Evolutionary conservation across 2,329 filamentous ascomycete genomes (phyloP).

Genomic region (Paraphaeosphaeria sporulosa): DNA sequence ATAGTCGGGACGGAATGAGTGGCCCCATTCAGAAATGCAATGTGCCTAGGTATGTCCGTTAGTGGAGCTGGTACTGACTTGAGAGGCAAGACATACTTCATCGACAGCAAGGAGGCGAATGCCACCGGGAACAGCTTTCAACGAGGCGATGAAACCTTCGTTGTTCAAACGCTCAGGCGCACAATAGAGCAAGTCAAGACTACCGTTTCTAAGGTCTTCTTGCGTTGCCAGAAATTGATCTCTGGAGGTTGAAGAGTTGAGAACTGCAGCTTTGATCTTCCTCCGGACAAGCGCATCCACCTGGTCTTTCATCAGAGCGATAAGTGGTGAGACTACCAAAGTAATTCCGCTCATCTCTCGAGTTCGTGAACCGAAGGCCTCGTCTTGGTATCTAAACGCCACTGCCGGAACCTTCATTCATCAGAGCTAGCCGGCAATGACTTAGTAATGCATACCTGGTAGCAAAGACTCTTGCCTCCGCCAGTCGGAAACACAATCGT

Average conservation of each 20-base stretch:
- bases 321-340: constrained; percentile 86
- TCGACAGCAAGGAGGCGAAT: constrained; percentile 83
- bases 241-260: constrained; percentile 68
- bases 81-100: neutral
- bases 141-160: constrained; percentile 66
- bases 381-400: constrained; percentile 52
- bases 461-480: constrained; percentile 93
- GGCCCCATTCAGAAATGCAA: constrained; percentile 96
- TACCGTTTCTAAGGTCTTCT: constrained; percentile 69
- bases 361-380: constrained; percentile 24
- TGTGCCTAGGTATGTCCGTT: constrained; percentile 80
- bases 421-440: constrained; percentile 11
- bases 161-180: constrained; percentile 96
- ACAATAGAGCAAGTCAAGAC: constrained; percentile 86
- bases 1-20: constrained; percentile 96
- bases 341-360: constrained; percentile 81
- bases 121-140: constrained; percentile 71
- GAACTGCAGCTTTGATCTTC: constrained; percentile 78
- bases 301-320: constrained; percentile 97
- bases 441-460: constrained; percentile 70
- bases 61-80: neutral
- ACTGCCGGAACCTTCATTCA: constrained; percentile 47
- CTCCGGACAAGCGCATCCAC: constrained; percentile 76
- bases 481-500: constrained; percentile 79
- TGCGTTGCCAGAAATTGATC: constrained; percentile 67